Base-by-base conservation (phyloP, 139 green algal species). In the Gonium pectorale region DNA sequence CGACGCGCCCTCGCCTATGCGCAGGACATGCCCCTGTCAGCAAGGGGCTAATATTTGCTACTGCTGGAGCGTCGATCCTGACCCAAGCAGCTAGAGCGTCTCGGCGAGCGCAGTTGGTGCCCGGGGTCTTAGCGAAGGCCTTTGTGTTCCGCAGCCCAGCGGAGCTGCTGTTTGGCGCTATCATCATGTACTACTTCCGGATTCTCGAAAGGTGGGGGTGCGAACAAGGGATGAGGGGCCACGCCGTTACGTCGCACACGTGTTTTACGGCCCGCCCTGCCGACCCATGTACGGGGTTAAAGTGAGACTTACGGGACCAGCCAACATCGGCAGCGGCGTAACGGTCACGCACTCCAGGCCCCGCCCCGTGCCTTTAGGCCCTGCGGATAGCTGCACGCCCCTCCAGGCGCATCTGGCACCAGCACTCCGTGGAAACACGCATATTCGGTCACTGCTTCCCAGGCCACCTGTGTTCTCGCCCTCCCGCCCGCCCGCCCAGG, bases 171-270 rank as follows among this genome's bases (percentile, higher is more conserved):
- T 91, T 91, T 56, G 87, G 91, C 15, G 51, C 87, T 3, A 31
- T 82, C 21, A 63, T 95, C 43, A 63, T 93, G 41, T 95, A 95
- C 83, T 94, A 91, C 54, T 94, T 89, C 81, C 86, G 93, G 26
- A 2, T 95, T 1, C 77, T 96, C 40, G 93, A 96, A 64, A 87
- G 93, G 77, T 83, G 33, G 26, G 68, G 15, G n/a, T 35, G 19
- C 56, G 56, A n/a, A n/a, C n/a, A n/a, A n/a, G n/a, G n/a, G n/a
- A n/a, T n/a, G n/a, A n/a, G n/a, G n/a, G n/a, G n/a, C n/a, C n/a
- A n/a, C n/a, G n/a, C n/a, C n/a, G n/a, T n/a, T n/a, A n/a, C n/a
- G n/a, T n/a, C n/a, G n/a, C n/a, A n/a, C n/a, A n/a, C n/a, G n/a
- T n/a, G n/a, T n/a, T n/a, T n/a, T n/a, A n/a, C n/a, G n/a, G n/a